Evolutionary conservation across 2,329 filamentous ascomycete genomes (phyloP), one percentile per base, ranked within the genome.

Genomic region (Exserohilum rostratum): DNA sequence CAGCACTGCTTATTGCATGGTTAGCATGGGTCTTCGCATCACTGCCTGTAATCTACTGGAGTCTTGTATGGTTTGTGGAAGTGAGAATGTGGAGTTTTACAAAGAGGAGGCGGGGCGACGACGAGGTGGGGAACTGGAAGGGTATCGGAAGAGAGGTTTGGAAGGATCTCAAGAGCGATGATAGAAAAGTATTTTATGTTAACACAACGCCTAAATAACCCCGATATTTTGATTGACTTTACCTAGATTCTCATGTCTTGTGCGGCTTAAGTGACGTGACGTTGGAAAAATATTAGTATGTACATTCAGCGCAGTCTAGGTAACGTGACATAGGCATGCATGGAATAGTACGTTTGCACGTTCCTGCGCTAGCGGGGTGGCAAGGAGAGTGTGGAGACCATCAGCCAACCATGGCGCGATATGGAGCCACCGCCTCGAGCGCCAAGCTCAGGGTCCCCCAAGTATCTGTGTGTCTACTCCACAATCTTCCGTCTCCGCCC

Each of bases 1-100:
- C 22, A 15, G 53, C 43, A 17, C 27, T 70, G 45, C 12, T 65
- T 38, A 57, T 68, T 17, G 43, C 55, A 18, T 69, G 67, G 66
- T 27, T 70, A n/a, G 45, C 46, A 15, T 66, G 55, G 48, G 17
- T 50, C 22, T 54, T 61, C 15, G 34, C 45, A 10, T 35, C 37
- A 22, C 7, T 68, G 2, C 43, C 44, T 13, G 29, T 35, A 2
- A 15, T 51, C n/a, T 70, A 69, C 50, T 69, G 68, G 66, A 27
- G 31, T 12, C 17, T 49, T 6, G 55, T 68, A 10, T 70, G 66
- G 68, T 69, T 69, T 52, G 65, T 70, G 13, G 66, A 69, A 58
- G 57, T 62, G 11, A 55, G 66, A 37, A 54, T 37, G 22, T 60
- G 43, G 40, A 56, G 58, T 12, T 60, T 67, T 46, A 50, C 57